These are phyloP conservation scores for Calycina marina DNA, from an alignment of 2,329 filamentous ascomycete genomes.

Conservation along the genomic window DNA sequence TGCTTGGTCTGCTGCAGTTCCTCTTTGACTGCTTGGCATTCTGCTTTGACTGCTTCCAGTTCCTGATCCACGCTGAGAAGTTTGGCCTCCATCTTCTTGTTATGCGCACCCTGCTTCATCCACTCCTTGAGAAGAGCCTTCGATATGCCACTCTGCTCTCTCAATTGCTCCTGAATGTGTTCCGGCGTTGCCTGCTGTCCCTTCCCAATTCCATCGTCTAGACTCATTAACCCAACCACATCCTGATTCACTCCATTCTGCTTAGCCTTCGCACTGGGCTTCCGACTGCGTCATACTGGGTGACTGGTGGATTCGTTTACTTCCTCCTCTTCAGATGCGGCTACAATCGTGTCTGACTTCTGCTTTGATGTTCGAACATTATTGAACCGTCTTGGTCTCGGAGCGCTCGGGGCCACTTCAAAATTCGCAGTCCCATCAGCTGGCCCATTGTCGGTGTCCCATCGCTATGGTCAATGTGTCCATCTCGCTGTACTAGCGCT, in stretches of 20 bases:
- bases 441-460: not conserved
- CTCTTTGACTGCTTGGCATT: conserved; percentile 4
- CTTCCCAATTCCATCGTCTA: not conserved
- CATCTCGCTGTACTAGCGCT: not conserved
- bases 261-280: conserved; percentile 2
- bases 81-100: conserved; percentile 3
- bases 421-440: not conserved
- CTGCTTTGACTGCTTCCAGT: conserved; percentile 3
- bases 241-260: conserved; percentile 2
- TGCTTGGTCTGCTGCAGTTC: conserved; percentile 2
- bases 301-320: not conserved
- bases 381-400: not conserved
- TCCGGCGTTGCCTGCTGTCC: not conserved
- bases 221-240: not conserved
- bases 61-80: conserved; percentile 1
- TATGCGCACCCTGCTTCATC: conserved; percentile 3
- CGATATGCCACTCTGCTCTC: not conserved
- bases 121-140: conserved; percentile 2
- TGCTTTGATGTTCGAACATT: not conserved
- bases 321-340: not conserved
- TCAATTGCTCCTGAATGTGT: not conserved
- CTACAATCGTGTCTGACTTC: not conserved
- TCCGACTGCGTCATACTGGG: conserved; percentile 1
- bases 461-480: not conserved
- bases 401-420: not conserved